Evolutionary conservation across 352 stramenopile genomes (phyloP), one percentile per base, ranked within the genome.

Genomic region (Phytophthora colocasiae): DNA sequence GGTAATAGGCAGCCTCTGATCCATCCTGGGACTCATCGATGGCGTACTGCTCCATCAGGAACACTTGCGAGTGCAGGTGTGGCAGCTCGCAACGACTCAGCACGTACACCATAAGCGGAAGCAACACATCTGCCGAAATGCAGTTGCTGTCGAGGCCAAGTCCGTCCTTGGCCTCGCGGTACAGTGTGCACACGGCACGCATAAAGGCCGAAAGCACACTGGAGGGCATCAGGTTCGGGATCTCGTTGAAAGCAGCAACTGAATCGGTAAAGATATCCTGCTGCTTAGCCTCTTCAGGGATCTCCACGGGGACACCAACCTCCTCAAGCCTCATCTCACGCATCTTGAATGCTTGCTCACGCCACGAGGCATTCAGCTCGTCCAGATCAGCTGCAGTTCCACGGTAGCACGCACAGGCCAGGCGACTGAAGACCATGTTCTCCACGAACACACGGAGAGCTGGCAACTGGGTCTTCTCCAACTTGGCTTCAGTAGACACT

Each of bases 1-100:
- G 48, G 63, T 95, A 95, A 63, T 95, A 95, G 38, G 85, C 85
- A 10, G 87, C 81, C 69, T 95, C 87, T 2, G 83, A 91, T 22
- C 87, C 87, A 34, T 89, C 81, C 58, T 87, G 69, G 26, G 77
- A 81, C 52, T 77, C 73, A 31, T 92, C 79, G 48, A 95, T 88
- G 4, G 81, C 82, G 53, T 89, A 91, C 56, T 88, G 71, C 68
- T 95, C 83, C 83, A 95, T 91, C 6, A 89, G 40, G 56, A 81
- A 92, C 61, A 93, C 77, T 57, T 95, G 87, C 27, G 80, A 81
- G 63, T 93, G 81, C 64, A 95, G 53, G 59, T 92, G 84, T 32
- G 83, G 82, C 51, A 93, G 63, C 22, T 93, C 76, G 17, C 73
- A 76, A 51, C 82, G 81, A 49, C 83, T 88, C 22, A 95, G 60